Evolutionary conservation across 1,284 basidiomycete species (phyloP), one percentile per base, ranked within the genome.

Genomic region (Ustilago crameri): DNA sequence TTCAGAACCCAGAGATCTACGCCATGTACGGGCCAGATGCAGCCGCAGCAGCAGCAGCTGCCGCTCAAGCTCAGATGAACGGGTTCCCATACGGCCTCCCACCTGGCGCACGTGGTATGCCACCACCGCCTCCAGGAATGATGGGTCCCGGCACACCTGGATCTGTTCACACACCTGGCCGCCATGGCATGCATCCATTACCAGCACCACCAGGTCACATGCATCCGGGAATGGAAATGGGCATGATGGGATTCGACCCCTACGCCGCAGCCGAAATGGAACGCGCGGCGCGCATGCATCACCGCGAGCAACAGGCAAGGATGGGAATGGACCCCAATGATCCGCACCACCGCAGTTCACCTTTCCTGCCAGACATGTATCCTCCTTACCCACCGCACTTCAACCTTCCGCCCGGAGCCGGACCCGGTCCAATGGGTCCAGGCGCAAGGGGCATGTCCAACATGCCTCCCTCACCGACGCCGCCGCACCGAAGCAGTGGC

Each of bases 261-360:
- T 73, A 73, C 22, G 65, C 59, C 5, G 59, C 63, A 0, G 70
- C 65, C 37, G 70, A 73, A 54, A 67, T 73, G 64, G 70, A 73
- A 49, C 70, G 43, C 5, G 64, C 70, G 5, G 68, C 61, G 22
- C 60, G 62, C 24, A 68, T 75, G 56, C 73, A 72, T 34, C 67
- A 67, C 52, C 63, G 55, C 40, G 67, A 70, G 17, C 71, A 74
- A n/a, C 63, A 58, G 18, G 53, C 61, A 30, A 52, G 61, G 24
- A 57, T 64, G 57, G 62, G 68, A 2, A 46, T 66, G 18, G 62
- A 66, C 26, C 58, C 58, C 7, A 57, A 65, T 43, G 69, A 67
- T 35, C 59, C 60, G n/a, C 59, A 64, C 37, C 56, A 67, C 35
- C 52, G 64, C 27, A 55, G 63, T 27, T 73, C 70, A 15, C 64